Percentiles rank a stretch among this genome's conserved stretches.
phyloP scores from a whole-genome alignment of 2,329 filamentous ascomycete genomes.

The Fusarium acutatum region DNA sequence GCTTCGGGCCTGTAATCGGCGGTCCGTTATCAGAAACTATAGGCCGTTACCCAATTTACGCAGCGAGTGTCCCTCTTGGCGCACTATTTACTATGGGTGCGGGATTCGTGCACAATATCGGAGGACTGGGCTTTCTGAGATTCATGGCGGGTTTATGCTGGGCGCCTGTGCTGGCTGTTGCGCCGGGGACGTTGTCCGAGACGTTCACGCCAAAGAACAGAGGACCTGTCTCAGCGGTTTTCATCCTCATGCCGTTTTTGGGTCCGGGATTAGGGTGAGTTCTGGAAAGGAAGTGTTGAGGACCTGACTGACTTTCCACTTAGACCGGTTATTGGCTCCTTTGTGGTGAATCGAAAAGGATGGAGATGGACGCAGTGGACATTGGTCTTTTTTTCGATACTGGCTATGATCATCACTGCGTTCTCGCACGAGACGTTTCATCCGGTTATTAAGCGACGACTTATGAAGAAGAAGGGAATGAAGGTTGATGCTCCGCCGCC shows the following conservation, averaged over 20 bases:
- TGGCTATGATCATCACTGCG: constrained; percentile 48
- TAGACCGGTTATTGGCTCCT: constrained; percentile 59
- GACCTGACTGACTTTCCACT: not conserved
- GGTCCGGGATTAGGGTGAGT: constrained; percentile 61
- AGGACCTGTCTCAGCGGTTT: constrained; percentile 54
- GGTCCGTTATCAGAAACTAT: constrained; percentile 67
- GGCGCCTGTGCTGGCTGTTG: constrained; percentile 59
- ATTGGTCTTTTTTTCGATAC: constrained; percentile 55
- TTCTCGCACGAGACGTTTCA: constrained; percentile 66
- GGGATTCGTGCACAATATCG: constrained; percentile 60
- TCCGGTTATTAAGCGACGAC: constrained; percentile 55
- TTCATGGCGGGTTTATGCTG: constrained; percentile 65
- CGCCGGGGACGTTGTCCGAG: constrained; percentile 60
- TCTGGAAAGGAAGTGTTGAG: accelerated
- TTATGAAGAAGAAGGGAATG: constrained; percentile 48
- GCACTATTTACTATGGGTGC: constrained; percentile 65
- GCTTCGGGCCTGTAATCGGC: constrained; percentile 66
- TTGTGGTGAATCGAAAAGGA: constrained; percentile 53
- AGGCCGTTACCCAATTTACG: constrained; percentile 64
- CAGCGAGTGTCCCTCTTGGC: constrained; percentile 55
- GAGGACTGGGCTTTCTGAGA: constrained; percentile 60
- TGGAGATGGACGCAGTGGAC: constrained; percentile 66
- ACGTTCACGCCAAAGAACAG: constrained; percentile 54
- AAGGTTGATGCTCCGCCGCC: constrained; percentile 38
- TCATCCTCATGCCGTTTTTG: constrained; percentile 61